phyloP scores from a whole-genome alignment of 148 eudicot species.

The Silene uniflora region DNA sequence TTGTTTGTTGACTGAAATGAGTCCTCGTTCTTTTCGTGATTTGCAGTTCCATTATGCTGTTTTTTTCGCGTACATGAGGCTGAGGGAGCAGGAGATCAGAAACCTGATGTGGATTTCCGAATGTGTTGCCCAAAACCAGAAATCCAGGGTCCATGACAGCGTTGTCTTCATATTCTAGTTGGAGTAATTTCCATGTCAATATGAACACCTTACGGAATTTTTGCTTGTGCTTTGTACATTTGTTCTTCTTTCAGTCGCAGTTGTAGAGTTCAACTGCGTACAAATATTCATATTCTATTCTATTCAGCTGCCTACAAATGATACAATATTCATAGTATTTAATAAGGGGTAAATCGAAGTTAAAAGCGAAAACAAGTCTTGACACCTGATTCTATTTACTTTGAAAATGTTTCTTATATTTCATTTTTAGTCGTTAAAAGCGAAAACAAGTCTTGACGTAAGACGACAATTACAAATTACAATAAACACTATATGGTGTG shows the following conservation, averaged over 20 bases:
- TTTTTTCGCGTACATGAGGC: conserved; percentile 88
- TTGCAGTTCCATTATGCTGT: conserved; percentile 94
- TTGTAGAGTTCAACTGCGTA: neutral
- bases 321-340: too few species aligned
- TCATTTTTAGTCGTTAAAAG: too few species aligned
- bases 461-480: too few species aligned
- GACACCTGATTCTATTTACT: too few species aligned
- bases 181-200: neutral
- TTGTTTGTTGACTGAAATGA: neutral
- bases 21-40: conserved; percentile 13
- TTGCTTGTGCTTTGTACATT: conserved; percentile 24
- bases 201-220: conserved; percentile 11
- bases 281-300: too few species aligned
- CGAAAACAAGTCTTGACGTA: too few species aligned
- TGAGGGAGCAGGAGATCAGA: conserved; percentile 97
- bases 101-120: conserved; percentile 99
- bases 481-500: too few species aligned
- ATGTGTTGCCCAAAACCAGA: conserved; percentile 97
- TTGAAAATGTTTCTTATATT: too few species aligned
- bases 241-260: neutral
- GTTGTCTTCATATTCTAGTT: conserved; percentile 87
- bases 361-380: too few species aligned
- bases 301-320: neutral
- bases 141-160: conserved; percentile 93
- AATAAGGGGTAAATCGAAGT: too few species aligned